Base-by-base conservation (phyloP, 305 asterid genomes). In the Lippia alba region DNA sequence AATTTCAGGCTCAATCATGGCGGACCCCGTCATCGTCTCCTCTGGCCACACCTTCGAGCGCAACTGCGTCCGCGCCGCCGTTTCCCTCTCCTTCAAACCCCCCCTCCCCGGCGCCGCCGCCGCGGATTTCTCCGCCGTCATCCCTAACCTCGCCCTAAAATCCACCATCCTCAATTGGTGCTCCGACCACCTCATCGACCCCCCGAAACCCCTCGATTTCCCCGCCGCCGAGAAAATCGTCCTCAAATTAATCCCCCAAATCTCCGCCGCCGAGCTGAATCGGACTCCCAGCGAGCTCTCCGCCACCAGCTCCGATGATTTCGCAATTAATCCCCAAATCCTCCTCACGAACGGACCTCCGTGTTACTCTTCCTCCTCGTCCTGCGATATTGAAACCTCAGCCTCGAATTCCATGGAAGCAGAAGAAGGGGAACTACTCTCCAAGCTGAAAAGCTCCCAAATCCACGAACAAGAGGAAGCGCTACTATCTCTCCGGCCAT, bases 21-120 rank as follows among this genome's bases (percentile, higher is more conserved):
- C 93, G 74, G 98, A 94, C 78, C 98, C 98, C 0, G 97, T 94
- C 1, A 84, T 94, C 9, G 86, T 89, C 9, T 72, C 97, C 54
- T 89, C 97, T 40, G 97, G 97, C 60, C 96, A 91, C 81, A 85
- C 96, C 6, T 94, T 94, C 81, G 98, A 94, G 41, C 94, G 98
- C 34, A 84, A 76, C 72, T 87, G 87, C 76, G 85, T 85, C 8
- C 71, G 64, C 19, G 97, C 96, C 65, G 89, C 97, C 82, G 61
- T 72, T 40, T 85, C 96, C 8, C 90, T 91, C 9, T 72, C 82
- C 2, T 91, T 82, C 64, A 66, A 18, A 14, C 98, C 97, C 44
- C 33, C 71, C 58, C 83, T 90, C 55, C 74, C 71, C 46, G 90
- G 78, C 81, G 87, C 79, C 49, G 85, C 84, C 48, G 16, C 69